phyloP scores from a whole-genome alignment of 495 filamentous ascomycete species.

The Letharia lupina region DNA sequence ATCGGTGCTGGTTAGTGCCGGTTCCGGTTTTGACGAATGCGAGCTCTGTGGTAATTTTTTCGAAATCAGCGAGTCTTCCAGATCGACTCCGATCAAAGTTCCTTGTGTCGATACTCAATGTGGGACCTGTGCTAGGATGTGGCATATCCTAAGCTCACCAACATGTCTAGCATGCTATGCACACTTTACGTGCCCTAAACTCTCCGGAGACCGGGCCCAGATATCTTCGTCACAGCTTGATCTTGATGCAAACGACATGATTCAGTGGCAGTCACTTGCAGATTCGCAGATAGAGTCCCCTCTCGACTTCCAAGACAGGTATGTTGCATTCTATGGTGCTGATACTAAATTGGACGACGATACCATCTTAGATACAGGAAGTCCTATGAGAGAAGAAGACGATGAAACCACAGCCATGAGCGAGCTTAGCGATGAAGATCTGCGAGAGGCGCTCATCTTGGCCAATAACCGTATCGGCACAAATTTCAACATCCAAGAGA shows the following conservation, averaged over 20 bases:
- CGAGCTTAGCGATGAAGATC: background rate
- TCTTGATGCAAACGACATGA: background rate
- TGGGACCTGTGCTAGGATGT: background rate
- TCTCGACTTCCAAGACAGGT: background rate
- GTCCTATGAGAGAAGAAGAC: background rate
- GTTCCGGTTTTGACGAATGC: background rate
- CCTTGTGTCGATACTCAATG: background rate
- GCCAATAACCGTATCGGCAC: background rate
- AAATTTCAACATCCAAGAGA: background rate
- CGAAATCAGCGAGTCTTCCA: background rate
- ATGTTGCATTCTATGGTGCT: background rate
- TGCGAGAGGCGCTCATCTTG: background rate
- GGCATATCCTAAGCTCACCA: background rate
- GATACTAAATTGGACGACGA: background rate
- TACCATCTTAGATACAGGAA: background rate
- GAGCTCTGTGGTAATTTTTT: background rate
- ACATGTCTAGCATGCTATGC: background rate
- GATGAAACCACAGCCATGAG: background rate
- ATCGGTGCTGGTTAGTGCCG: background rate
- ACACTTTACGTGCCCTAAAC: background rate
- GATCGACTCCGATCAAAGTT: background rate
- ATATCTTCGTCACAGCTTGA: background rate
- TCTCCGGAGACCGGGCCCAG: background rate
- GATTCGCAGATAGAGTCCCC: background rate
- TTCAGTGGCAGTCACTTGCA: background rate